Base-by-base conservation (phyloP, 2,329 filamentous ascomycete genomes). In the Microascus cirrosus region DNA sequence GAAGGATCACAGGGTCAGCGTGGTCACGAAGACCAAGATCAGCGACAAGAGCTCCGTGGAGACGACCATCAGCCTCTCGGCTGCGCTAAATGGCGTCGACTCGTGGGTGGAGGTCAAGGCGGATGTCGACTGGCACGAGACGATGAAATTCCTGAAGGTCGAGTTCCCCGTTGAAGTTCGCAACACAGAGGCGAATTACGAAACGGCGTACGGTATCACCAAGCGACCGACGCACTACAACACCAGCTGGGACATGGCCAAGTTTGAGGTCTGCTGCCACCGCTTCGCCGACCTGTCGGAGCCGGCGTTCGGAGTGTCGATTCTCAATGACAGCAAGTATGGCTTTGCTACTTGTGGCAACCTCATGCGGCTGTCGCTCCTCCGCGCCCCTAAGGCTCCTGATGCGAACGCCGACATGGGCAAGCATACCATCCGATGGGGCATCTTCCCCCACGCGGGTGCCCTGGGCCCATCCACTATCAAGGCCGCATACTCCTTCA, bases 101-200 rank as follows among this genome's bases (percentile, higher is more conserved):
- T 87, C 86, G 0, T 85, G 84, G 62, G 81, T 97, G 18, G 88
- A 95, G 62, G 85, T 93, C 62, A 80, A 84, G 48, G 87, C 86
- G 55, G 90, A 95, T 63, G 89, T 97, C n/a, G 90, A 96, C 68
- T 99, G 94, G 94, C 88, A 87, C 64, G 94, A 99, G 71, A 90
- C 84, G 13, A 96, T 94, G 87, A 95, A 94, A 69, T 97, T 97
- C 78, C 81, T 99, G 67, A 99, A 99, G 77, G 93, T 97, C 55
- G 94, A 99, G 70, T 99, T 99, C 73, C 93, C 94, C 0, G 92
- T 96, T 61, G 87, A 95, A 66, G 80, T 97, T 62, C 83, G 85
- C 64, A 96, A 93, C 72, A 95, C 87, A 0, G 91, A 96, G 72
- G 94, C 94, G 35, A 89, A 85, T 13, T 99, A 99, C 70, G 94